Evolutionary conservation across 148 eudicot species (phyloP).

Genomic region (Spergularia bocconei): DNA sequence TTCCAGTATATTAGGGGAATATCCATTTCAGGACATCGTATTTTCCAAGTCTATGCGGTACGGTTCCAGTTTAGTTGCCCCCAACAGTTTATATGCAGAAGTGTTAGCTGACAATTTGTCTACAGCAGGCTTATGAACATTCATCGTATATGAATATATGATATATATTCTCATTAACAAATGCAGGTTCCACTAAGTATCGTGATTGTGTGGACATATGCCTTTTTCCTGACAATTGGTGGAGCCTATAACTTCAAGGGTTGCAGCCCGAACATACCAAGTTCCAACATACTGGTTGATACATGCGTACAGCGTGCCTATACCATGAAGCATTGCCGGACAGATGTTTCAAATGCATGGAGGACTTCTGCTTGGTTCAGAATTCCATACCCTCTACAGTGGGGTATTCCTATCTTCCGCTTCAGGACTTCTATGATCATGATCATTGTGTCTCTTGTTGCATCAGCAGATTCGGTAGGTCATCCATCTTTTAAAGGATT

Average conservation of each 20-base stretch:
- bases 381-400: slow-evolving; percentile 88
- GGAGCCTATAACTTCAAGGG: slow-evolving; percentile 91
- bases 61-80: slow-evolving; percentile 19
- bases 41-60: slow-evolving; percentile 88
- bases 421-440: slow-evolving; percentile 77
- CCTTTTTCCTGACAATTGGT: slow-evolving; percentile 87
- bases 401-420: slow-evolving; percentile 92
- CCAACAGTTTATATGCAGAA: background rate
- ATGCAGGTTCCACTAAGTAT: slow-evolving; percentile 89
- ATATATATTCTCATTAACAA: background rate
- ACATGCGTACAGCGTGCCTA: slow-evolving; percentile 79
- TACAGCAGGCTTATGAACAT: background rate
- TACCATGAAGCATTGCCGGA: slow-evolving; percentile 93
- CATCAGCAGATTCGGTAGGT: slow-evolving; percentile 93
- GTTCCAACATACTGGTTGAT: slow-evolving; percentile 69
- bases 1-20: slow-evolving; percentile 77
- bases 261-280: slow-evolving; percentile 71
- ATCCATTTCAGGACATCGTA: slow-evolving; percentile 68
- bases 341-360: slow-evolving; percentile 94
- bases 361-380: slow-evolving; percentile 82
- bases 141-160: background rate
- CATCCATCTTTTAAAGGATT: background rate
- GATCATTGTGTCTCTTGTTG: slow-evolving; percentile 69
- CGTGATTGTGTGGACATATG: slow-evolving; percentile 77
- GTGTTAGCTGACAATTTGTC: slow-evolving; percentile 3